Evolutionary conservation across 106 monocot species (phyloP).

Genomic region (Dendrobium catenatum): DNA sequence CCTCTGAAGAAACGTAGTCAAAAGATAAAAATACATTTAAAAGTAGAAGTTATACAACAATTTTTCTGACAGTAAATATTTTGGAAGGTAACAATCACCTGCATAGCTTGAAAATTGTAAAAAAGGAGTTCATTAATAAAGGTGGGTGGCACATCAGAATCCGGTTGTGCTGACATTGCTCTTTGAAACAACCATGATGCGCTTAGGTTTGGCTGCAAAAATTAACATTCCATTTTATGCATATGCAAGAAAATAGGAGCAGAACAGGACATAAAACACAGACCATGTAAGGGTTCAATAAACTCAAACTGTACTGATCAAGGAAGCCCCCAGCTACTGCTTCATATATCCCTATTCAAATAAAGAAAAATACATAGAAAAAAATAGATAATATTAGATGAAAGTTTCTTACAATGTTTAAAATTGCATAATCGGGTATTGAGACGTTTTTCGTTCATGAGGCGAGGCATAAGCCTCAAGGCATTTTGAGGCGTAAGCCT

Average conservation of each 20-base stretch:
- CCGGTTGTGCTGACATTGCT: conserved; percentile 69
- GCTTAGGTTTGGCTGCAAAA: conserved; percentile 87
- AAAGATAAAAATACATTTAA: conserved; percentile 4
- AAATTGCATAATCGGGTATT: too few species aligned
- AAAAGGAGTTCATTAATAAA: conserved; percentile 90
- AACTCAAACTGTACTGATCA: conserved; percentile 56
- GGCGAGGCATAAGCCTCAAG: too few species aligned
- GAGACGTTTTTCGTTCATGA: too few species aligned
- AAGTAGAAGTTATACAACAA: neutral
- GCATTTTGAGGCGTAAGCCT: too few species aligned
- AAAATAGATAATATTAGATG: neutral
- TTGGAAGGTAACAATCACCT: conserved; percentile 29
- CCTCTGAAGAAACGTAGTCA: conserved; percentile 34
- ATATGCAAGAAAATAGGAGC: neutral
- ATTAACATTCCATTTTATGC: neutral
- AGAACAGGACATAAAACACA: conserved; percentile 15
- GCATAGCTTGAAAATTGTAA: conserved; percentile 75
- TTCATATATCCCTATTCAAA: conserved; percentile 71
- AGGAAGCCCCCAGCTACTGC: conserved; percentile 67
- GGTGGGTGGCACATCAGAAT: conserved; percentile 48
- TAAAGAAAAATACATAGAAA: conserved; percentile 1
- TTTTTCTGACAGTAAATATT: neutral
- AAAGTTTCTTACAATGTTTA: neutral
- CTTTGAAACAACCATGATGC: conserved; percentile 97
- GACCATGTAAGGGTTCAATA: conserved; percentile 92